Evolutionary conservation across 495 filamentous ascomycete genomes (phyloP), one percentile per base, ranked within the genome.

Genomic region (Aspergillus coremiiformis): DNA sequence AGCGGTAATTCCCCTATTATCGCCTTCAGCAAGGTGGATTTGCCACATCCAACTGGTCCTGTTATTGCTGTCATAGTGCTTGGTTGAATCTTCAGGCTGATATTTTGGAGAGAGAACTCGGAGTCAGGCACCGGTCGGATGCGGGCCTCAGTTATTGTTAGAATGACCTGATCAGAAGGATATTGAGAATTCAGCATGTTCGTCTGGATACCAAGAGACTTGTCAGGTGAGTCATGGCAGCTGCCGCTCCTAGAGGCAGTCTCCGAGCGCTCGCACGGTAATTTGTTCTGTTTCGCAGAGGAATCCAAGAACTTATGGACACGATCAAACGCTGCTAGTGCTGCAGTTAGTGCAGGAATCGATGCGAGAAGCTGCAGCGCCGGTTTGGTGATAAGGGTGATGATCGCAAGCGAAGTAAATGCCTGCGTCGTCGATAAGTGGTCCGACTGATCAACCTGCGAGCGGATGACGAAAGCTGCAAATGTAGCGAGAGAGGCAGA

Each of bases 381-480:
- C 0, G 78, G 78, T 2, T 52, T 53, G 3, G 73, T 55, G 20
- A 82, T 59, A 0, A 82, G 63, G 4, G 69, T 59, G 44, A 80
- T 73, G 7, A 79, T 70, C 9, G 74, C 72, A 7, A 80, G 57
- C 4, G 77, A 67, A 0, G 78, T 79, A 54, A 78, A 78, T 4
- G 73, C 65, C 43, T 35, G 44, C 0, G 43, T 37, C 6, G 71
- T 72, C 30, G 73, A 49, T 11, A 67, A 49, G 2, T 35, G 47
- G 14, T 60, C 47, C 30, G 51, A 49, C n/a, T 45, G 52, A 23
- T 39, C 19, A 4, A 51, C 21, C 14, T 51, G 44, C 23, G 59
- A 54, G 1, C 49, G 44, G 12, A 62, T 52, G n/a, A n/a, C n/a
- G n/a, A n/a, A n/a, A n/a, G n/a, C n/a, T n/a, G n/a, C n/a, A n/a